Base-by-base conservation (phyloP, 257 asterid genomes). In the Rubia yunnanensis region DNA sequence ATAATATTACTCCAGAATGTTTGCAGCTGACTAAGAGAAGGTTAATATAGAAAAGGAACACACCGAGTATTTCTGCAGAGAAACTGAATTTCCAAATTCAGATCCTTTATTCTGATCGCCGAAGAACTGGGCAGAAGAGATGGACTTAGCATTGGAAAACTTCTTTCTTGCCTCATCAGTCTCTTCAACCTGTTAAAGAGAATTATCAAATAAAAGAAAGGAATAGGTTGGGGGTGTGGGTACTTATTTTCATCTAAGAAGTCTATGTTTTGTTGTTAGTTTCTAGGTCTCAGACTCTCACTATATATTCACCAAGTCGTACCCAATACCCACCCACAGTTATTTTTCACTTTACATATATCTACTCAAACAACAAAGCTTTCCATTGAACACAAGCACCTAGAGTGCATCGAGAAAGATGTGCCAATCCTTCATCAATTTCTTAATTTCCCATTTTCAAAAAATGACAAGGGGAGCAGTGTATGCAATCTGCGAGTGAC, bases 141-240 rank as follows among this genome's bases (percentile, higher is more conserved):
- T 94, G 55, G 99, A 86, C 80, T 94, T 94, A 18, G 99, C 99
- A 78, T 88, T 90, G 26, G 95, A 68, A 79, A 94, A 94, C 79
- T 94, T 94, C 89, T 90, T 94, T 83, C 99, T 85, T 11, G 99
- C 98, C 77, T 94, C 99, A 74, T 94, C 98, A 13, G 86, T 83
- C 80, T 94, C 99, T 84, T 90, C 96, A 68, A 85, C 81, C 98
- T 94, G 85, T 73, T 63, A 66, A 73, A 18, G 34, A 68, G 13
- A 59, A 52, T 5, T n/a, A 44, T 44, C 20, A 44, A 14, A 44
- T 44, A 10, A 7, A 20, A 17, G 4, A 44, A 41, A 41, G 20
- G 52, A 44, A 14, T 17, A 14, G 52, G 52, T 5, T 44, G 8
- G 20, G 20, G 52, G 52, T 44, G 20, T n/a, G 52, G 41, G 52